A percentile compares a stretch with the other conserved stretches of the same genome.
These are phyloP conservation scores for Orbilia ellipsospora DNA, from an alignment of 2,329 filamentous ascomycete genomes.

Conservation along the genomic window DNA sequence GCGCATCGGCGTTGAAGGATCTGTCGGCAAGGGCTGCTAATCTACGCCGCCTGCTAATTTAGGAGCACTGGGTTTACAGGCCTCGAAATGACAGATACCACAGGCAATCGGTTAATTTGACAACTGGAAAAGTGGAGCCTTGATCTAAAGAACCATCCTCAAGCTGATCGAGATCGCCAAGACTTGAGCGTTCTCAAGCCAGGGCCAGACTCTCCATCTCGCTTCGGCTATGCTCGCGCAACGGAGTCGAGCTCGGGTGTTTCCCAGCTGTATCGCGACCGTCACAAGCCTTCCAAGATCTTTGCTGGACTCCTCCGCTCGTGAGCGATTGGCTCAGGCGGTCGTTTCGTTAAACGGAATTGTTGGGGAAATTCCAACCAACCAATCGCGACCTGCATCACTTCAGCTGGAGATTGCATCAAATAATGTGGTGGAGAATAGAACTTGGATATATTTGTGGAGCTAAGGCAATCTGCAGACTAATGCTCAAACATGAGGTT, in stretches of 20 bases:
- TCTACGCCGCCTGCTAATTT: no score
- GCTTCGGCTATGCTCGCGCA: no score
- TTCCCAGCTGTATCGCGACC: no score
- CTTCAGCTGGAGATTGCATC: slow-evolving; percentile 8
- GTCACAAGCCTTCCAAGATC: neutral
- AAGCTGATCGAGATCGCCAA: slow-evolving; percentile 27
- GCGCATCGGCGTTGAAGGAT: neutral
- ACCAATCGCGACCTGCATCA: neutral
- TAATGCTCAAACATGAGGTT: no score
- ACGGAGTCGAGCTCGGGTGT: no score
- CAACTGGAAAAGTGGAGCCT: neutral
- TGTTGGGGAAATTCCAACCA: neutral
- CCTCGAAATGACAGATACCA: no score
- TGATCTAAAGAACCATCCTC: slow-evolving; percentile 6
- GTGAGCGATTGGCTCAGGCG: neutral
- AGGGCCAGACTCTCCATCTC: no score
- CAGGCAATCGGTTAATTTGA: no score
- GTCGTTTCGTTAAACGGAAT: neutral
- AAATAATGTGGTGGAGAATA: no score
- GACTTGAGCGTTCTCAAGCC: neutral
- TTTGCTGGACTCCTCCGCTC: neutral
- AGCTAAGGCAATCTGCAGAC: slow-evolving; percentile 5
- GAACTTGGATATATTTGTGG: neutral
- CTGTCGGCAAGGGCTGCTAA: no score
- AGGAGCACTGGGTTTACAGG: no score